A percentile compares a stretch with the other conserved stretches of the same genome.
phyloP scores from a whole-genome alignment of 805 yeast species.

The Candida takata region DNA sequence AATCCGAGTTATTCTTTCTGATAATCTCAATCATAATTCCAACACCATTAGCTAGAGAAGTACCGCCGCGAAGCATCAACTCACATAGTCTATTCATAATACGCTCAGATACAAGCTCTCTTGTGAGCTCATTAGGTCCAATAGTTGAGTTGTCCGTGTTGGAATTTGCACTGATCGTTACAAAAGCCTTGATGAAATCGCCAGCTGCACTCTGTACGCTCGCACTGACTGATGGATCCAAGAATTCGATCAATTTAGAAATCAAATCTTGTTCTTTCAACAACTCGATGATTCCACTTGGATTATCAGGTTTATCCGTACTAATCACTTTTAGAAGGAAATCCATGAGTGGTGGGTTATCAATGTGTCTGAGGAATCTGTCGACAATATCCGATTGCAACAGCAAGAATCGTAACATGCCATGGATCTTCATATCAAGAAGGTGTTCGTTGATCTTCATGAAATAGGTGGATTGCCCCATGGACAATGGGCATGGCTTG shows the following conservation, averaged over 20 bases:
- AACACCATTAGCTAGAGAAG: constrained; percentile 89
- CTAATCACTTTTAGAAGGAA: constrained; percentile 82
- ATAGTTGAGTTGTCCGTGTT: constrained; percentile 84
- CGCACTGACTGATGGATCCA: constrained; percentile 61
- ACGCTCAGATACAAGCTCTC: constrained; percentile 77
- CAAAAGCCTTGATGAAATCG: constrained; percentile 89
- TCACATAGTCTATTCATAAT: constrained; percentile 61
- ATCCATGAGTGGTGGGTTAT: constrained; percentile 92
- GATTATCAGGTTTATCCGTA: constrained; percentile 83
- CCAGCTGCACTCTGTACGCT: constrained; percentile 89
- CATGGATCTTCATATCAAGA: constrained; percentile 81
- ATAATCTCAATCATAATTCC: constrained; percentile 92
- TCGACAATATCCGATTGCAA: constrained; percentile 66
- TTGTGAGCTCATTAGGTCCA: constrained; percentile 91
- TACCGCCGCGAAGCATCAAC: constrained; percentile 76
- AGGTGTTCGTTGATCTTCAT: constrained; percentile 89
- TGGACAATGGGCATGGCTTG: constrained; percentile 56
- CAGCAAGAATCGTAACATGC: constrained; percentile 63
- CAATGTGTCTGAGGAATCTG: constrained; percentile 77
- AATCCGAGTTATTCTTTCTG: constrained; percentile 92
- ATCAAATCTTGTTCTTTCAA: constrained; percentile 69
- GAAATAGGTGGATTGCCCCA: constrained; percentile 77
- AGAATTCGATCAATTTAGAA: constrained; percentile 59
- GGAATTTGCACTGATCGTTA: constrained; percentile 89
- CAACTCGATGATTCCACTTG: constrained; percentile 79